These are phyloP conservation scores for Chytriomyces hyalinus DNA, from an alignment of 192 early-diverging fungal genomes.

Conservation along the genomic window DNA sequence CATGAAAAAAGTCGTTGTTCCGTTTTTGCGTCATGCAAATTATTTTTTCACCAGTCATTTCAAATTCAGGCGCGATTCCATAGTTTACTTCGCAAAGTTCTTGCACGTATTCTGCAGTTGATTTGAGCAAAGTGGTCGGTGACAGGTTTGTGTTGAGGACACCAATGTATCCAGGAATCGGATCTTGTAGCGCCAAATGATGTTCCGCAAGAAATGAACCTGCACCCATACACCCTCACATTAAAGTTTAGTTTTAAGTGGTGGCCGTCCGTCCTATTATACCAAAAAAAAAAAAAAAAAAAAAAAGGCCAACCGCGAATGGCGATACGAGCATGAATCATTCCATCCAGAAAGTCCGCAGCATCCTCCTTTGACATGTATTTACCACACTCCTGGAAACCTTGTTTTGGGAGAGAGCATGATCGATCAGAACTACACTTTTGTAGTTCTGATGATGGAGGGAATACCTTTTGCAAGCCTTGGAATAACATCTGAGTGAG, in stretches of 20 bases:
- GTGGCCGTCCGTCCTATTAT: no score
- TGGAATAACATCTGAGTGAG: conserved; percentile 87
- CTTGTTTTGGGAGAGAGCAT: conserved; percentile 35
- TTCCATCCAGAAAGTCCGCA: conserved; percentile 78
- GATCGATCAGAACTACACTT: background rate
- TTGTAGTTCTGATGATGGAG: background rate
- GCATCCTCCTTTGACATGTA: conserved; percentile 79
- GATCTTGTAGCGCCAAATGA: conserved; percentile 75
- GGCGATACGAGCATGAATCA: conserved; percentile 90
- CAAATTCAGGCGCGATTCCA: conserved; percentile 74
- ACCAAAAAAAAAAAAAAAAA: no score
- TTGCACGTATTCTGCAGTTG: conserved; percentile 74
- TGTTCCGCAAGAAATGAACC: conserved; percentile 84
- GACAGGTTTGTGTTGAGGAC: conserved; percentile 80
- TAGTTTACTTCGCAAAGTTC: conserved; percentile 94
- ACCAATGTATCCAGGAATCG: conserved; percentile 72
- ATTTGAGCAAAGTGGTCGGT: conserved; percentile 70
- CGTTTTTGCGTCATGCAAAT: background rate
- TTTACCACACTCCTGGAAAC: conserved; percentile 87
- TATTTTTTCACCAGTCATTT: conserved; percentile 5
- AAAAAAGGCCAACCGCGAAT: conserved; percentile 63
- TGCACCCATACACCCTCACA: no score
- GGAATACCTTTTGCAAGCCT: conserved; percentile 78
- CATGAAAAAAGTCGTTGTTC: background rate
- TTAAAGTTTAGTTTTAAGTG: no score